These are phyloP conservation scores for Sugiyamaella grinbergsii DNA, from an alignment of 1,139 yeast species.

Conservation along the genomic window DNA sequence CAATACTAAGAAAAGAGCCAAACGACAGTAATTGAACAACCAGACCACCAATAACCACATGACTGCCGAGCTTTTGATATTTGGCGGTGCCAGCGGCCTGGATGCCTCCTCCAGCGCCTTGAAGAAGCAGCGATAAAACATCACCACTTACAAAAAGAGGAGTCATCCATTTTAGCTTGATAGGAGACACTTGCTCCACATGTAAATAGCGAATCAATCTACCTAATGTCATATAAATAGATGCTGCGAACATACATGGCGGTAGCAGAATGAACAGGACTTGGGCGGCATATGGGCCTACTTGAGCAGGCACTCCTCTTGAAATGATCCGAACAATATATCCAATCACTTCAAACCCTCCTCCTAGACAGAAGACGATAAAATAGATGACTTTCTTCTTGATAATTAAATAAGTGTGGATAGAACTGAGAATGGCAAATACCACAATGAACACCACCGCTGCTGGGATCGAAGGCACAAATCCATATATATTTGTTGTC, in stretches of 20 bases:
- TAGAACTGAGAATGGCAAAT: slow-evolving; percentile 25
- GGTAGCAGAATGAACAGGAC: slow-evolving; percentile 46
- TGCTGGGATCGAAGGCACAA: slow-evolving; percentile 29
- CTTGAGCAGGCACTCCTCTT: slow-evolving; percentile 25
- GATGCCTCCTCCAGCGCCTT: slow-evolving; percentile 50
- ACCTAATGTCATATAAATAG: slow-evolving; percentile 51
- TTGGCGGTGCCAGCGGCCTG: slow-evolving; percentile 32
- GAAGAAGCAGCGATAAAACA: slow-evolving; percentile 47
- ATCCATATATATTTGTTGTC: slow-evolving; percentile 10
- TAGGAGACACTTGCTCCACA: slow-evolving; percentile 40
- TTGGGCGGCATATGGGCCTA: slow-evolving; percentile 45
- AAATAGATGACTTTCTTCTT: slow-evolving; percentile 27
- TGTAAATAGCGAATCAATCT: slow-evolving; percentile 40
- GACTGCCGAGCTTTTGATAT: slow-evolving; percentile 25
- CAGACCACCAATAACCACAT: slow-evolving; percentile 34
- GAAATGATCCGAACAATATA: slow-evolving; percentile 43
- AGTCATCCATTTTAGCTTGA: slow-evolving; percentile 44
- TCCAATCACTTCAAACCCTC: slow-evolving; percentile 39
- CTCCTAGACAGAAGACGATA: slow-evolving; percentile 32
- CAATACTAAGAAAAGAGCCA: slow-evolving; percentile 38
- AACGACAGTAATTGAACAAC: slow-evolving; percentile 47
- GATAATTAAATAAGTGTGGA: slow-evolving; percentile 26
- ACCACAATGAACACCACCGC: slow-evolving; percentile 27
- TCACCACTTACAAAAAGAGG: slow-evolving; percentile 51
- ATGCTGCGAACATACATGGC: slow-evolving; percentile 50